A percentile compares a stretch with the other conserved stretches of the same genome.
Conservation (phyloP, 2,329 filamentous ascomycete species). For the Aspergillus versicolor region DNA sequence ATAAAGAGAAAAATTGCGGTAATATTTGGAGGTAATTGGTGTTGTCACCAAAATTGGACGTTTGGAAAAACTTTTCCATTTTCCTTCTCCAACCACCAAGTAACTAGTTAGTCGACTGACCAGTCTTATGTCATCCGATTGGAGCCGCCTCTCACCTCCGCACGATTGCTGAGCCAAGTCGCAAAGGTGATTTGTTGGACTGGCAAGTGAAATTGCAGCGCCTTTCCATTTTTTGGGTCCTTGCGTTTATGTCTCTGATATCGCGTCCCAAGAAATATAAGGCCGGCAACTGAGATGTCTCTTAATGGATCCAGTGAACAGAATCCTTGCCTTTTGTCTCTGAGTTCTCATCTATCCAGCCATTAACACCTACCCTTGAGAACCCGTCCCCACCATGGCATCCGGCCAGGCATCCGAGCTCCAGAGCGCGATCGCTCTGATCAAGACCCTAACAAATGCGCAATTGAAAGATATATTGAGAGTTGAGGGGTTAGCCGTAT, state of each 20-base stretch:
- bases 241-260: not conserved
- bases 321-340: slow-evolving; percentile 20
- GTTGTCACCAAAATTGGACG: not conserved
- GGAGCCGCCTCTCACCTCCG: slow-evolving; percentile 23
- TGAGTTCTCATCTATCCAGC: slow-evolving; percentile 6
- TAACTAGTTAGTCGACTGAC: too few species aligned
- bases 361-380: not conserved
- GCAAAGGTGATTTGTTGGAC: not conserved
- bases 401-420: slow-evolving; percentile 43
- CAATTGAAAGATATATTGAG: slow-evolving; percentile 77
- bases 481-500: slow-evolving; percentile 70
- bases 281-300: slow-evolving; percentile 30
- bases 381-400: slow-evolving; percentile 30
- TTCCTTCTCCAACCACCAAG: not conserved
- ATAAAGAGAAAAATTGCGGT: not conserved
- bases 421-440: slow-evolving; percentile 42
- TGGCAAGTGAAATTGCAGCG: not conserved
- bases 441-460: slow-evolving; percentile 59
- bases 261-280: not conserved
- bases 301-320: slow-evolving; percentile 18
- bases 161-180: slow-evolving; percentile 6
- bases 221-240: not conserved
- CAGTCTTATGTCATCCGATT: slow-evolving; percentile 36
- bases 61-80: slow-evolving; percentile 5
- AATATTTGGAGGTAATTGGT: not conserved